Conservation (phyloP, 305 asterid genomes). For the Fraxinus albicans region DNA sequence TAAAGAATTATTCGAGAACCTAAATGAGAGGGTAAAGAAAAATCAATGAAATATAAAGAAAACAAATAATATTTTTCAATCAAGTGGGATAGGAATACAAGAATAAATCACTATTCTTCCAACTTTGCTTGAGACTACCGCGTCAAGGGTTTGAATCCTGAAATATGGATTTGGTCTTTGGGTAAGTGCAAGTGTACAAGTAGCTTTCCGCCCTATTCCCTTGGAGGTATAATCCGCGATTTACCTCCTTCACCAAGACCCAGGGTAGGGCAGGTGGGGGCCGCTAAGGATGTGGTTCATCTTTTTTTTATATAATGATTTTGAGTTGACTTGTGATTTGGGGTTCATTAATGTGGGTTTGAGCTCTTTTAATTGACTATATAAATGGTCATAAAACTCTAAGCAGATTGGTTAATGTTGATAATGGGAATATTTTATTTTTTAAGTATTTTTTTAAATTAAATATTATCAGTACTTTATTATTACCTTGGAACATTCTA, state of each 20-base stretch:
- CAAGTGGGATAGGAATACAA: background rate
- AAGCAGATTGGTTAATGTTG: background rate
- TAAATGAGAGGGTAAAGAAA: background rate
- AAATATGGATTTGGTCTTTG: no score
- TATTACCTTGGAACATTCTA: background rate
- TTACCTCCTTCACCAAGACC: no score
- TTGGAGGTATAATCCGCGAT: no score
- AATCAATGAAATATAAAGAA: background rate
- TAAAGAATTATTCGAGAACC: background rate
- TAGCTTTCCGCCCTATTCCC: no score
- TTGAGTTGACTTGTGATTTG: background rate
- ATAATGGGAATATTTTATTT: background rate
- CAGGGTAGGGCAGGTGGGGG: no score
- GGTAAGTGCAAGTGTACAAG: no score
- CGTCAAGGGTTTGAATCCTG: no score
- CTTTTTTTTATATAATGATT: no score
- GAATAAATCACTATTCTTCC: background rate
- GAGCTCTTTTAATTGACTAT: background rate
- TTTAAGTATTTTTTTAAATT: no score
- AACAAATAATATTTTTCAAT: no score
- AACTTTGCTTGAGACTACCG: no score
- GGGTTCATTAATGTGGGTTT: background rate
- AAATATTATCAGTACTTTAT: background rate
- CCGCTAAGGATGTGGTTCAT: no score
- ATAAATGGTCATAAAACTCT: background rate